Conservation (phyloP, 345 rosid genomes). For the Salix purpurea region DNA sequence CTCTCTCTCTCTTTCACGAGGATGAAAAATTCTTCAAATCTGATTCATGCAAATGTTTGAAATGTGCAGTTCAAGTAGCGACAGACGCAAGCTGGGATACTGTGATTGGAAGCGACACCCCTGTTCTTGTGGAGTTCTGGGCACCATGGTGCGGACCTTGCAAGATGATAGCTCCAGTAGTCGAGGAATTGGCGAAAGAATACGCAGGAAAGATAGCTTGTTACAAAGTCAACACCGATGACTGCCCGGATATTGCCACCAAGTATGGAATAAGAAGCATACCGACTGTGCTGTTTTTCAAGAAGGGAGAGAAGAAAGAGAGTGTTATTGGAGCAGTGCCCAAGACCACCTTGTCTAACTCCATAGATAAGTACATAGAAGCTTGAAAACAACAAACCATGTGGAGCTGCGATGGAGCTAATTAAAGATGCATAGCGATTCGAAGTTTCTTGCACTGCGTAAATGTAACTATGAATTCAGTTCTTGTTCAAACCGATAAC, state of each 20-base stretch:
- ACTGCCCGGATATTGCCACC: conserved; percentile 56
- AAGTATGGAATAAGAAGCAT: conserved; percentile 66
- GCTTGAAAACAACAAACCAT: conserved; percentile 12
- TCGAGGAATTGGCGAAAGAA: conserved; percentile 62
- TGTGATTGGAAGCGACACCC: conserved; percentile 37
- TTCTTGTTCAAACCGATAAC: neutral
- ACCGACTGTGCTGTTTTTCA: conserved; percentile 66
- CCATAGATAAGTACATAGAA: conserved; percentile 55
- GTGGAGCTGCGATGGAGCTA: neutral
- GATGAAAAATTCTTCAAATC: neutral
- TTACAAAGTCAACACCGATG: conserved; percentile 67
- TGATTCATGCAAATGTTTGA: neutral
- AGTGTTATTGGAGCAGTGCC: conserved; percentile 76
- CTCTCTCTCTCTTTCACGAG: neutral
- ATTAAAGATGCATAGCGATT: neutral
- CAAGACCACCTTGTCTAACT: conserved; percentile 49
- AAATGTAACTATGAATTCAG: neutral
- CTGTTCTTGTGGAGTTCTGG: conserved; percentile 75
- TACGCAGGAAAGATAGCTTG: conserved; percentile 57
- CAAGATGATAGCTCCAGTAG: conserved; percentile 60
- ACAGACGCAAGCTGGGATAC: conserved; percentile 54
- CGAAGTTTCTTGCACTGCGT: neutral
- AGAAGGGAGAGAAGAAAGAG: conserved; percentile 70
- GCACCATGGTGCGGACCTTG: conserved; percentile 89
- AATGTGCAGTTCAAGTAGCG: conserved; percentile 46